Base-by-base conservation (phyloP, 208 protist genomes). In the Acanthamoeba quina region DNA sequence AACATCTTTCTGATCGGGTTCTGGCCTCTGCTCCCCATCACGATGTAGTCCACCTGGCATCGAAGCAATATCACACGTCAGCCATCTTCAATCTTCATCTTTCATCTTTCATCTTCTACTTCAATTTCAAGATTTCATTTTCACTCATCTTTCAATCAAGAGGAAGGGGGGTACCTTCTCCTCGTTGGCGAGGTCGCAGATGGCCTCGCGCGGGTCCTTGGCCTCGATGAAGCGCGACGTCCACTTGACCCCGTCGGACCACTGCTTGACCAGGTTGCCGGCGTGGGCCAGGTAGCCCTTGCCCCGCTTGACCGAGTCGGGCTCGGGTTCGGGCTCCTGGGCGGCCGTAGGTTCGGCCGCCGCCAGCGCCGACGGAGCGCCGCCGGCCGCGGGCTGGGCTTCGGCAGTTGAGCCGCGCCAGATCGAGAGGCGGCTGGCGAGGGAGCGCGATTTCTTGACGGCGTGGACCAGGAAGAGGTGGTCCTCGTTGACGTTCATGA, bases 241-340 rank as follows among this genome's bases (percentile, higher is more conserved):
- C 41, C 44, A 80, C 44, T 80, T 80, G 72, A 80, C 72, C 44
- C 52, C 72, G 44, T 80, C 72, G 31, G n/a, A 29, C 72, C 72
- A 80, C 44, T 80, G 72, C 72, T 80, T 80, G 41, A 54, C 72
- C 19, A 80, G 72, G 72, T 44, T 52, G 21, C 72, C 44, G 41
- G 72, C 72, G 72, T 80, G 72, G 41, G 72, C 72, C 17, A 80
- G 72, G 41, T 80, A 80, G 24, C 72, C 72, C 44, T 80, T 80
- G 72, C 72, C 72, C 41, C 72, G 72, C 72, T 52, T 44, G 0
- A 80, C 37, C 15, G 72, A 44, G 72, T 80, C 72, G 24, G 72
- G 72, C 41, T 80, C 72, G 17, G 72, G 72, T 6, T 44, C 72
- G 6, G 17, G 37, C 44, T 80, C 72, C 11, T 80, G 13, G 10